Base-by-base conservation (phyloP, 306 rosid genomes). In the Prunus salicina region DNA sequence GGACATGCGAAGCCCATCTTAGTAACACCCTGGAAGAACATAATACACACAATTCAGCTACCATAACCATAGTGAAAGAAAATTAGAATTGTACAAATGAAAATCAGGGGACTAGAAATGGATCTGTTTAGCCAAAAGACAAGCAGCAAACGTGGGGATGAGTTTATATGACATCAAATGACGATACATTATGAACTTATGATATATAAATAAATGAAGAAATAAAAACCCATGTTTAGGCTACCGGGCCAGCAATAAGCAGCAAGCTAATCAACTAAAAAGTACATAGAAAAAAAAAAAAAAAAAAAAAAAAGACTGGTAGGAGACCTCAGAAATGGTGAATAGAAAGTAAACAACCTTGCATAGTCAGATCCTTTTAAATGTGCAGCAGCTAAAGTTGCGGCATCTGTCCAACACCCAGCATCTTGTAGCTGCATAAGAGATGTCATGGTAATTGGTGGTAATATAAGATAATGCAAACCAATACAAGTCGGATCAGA, bases 361-460 rank as follows among this genome's bases (percentile, higher is more conserved):
- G 98, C 97, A 84, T 96, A 96, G 82, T 96, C 99, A 52, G 99
- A 88, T 79, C 99, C 99, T 83, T 88, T 83, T 19, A 92, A 87
- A 86, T 92, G 99, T 27, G 84, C 84, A 58, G 99, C 99, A 86
- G 99, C 99, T 81, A 96, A 88, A 77, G 99, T 96, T 30, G 98
- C 97, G 82, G 98, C 99, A 76, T 96, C 99, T 8, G 91, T 81
- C 99, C 99, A 96, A 85, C 96, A 89, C 52, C 99, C 99, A 68
- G 98, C 98, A 77, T 96, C 99, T 89, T 96, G 99, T 76, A 96
- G 97, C 99, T 96, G 93, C 85, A 82, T 49, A 60, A 67, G 75
- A 80, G 80, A 85, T 62, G 83, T 47, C 66, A 74, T 25, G 27
- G 69, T 71, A 57, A 61, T 64, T 65, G 82, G 82, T 72, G 73